Evolutionary conservation across 2,329 filamentous ascomycete genomes (phyloP).

Genomic region (Diaporthe ampelina): DNA sequence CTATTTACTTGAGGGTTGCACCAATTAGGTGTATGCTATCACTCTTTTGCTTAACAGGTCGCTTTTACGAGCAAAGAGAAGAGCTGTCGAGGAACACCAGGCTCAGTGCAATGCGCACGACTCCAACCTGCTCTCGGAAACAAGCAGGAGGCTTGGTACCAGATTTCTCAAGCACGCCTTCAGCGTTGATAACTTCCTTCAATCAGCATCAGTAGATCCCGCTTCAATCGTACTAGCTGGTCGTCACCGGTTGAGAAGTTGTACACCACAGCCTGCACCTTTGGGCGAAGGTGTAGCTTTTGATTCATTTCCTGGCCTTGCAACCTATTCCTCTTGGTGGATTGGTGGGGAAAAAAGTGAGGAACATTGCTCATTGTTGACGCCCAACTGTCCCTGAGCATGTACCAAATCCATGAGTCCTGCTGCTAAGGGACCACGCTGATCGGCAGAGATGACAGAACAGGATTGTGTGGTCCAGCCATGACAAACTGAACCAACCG

Average conservation of each 20-base stretch:
- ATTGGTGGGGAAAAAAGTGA: too few species aligned
- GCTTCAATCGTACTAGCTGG: slow-evolving; percentile 41
- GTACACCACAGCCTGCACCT: slow-evolving; percentile 40
- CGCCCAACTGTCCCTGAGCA: too few species aligned
- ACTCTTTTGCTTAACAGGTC: too few species aligned
- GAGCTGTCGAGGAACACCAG: not conserved
- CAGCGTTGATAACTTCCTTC: slow-evolving; percentile 28
- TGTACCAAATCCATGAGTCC: too few species aligned
- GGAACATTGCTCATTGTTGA: too few species aligned
- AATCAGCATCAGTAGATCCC: slow-evolving; percentile 42
- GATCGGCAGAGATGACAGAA: too few species aligned
- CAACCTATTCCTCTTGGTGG: too few species aligned
- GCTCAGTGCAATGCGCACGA: not conserved
- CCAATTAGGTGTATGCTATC: not conserved
- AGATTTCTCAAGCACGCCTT: not conserved
- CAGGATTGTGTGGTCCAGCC: too few species aligned
- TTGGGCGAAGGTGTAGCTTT: slow-evolving; percentile 29
- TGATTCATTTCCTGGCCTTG: too few species aligned
- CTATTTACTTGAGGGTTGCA: not conserved
- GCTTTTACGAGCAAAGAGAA: not conserved
- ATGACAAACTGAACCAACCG: too few species aligned
- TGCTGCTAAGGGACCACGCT: too few species aligned
- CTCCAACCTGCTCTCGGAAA: not conserved
- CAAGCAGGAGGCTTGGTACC: not conserved
- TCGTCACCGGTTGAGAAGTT: not conserved